Conservation (phyloP, 352 stramenopile genomes). For the Phytopythium litorale region DNA sequence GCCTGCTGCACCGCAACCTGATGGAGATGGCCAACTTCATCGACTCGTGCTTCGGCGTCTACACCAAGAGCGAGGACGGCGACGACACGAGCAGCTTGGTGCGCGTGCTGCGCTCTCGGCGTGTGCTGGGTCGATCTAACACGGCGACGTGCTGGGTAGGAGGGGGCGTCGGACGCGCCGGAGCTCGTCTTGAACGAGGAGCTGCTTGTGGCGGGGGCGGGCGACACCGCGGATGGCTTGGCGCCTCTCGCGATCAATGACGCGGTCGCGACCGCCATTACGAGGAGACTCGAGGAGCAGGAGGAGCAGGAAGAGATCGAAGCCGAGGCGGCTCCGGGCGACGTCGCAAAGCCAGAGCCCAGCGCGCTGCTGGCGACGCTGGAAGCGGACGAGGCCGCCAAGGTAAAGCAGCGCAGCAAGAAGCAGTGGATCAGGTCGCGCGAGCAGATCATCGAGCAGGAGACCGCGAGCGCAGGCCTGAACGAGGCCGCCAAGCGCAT, state of each 20-base stretch:
- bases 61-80: constrained; percentile 28
- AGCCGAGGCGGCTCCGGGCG: neutral
- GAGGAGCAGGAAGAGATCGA: neutral
- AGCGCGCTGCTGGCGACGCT: constrained; percentile 47
- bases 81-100: constrained; percentile 5
- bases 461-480: constrained; percentile 51
- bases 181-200: constrained; percentile 11
- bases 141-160: neutral
- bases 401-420: constrained; percentile 50
- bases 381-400: constrained; percentile 45
- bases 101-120: neutral
- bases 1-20: constrained; percentile 64
- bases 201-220: neutral
- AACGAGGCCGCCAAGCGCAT: constrained; percentile 32
- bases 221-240: neutral
- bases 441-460: constrained; percentile 53
- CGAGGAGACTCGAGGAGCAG: neutral
- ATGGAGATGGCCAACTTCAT: constrained; percentile 83
- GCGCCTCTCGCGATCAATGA: neutral
- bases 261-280: neutral
- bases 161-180: constrained; percentile 9
- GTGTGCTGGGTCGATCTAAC: neutral
- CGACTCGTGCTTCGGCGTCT: constrained; percentile 73
- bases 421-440: constrained; percentile 59
- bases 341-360: neutral